Percentiles rank a stretch among this genome's conserved stretches.
These are phyloP conservation scores for Irpex rosettiformis DNA, from an alignment of 1,284 basidiomycete genomes.

Conservation along the genomic window DNA sequence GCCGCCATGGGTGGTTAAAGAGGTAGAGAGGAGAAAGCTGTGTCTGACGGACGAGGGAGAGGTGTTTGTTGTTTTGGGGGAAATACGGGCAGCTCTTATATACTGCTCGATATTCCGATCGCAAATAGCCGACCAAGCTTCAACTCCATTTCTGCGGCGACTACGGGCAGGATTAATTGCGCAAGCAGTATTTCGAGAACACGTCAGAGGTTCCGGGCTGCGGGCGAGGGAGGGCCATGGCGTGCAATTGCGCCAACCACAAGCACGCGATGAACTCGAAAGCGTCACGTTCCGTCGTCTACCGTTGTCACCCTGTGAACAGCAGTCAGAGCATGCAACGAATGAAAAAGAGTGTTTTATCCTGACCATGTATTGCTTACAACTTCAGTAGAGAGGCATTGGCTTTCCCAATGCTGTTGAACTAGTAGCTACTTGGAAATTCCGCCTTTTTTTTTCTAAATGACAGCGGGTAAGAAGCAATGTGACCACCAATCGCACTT, in stretches of 20 bases:
- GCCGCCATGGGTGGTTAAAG: background rate
- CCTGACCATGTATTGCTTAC: background rate
- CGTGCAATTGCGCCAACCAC: constrained; percentile 13
- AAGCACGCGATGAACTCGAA: constrained; percentile 13
- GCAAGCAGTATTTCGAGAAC: background rate
- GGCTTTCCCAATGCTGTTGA: background rate
- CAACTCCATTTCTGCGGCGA: background rate
- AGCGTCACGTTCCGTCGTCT: background rate
- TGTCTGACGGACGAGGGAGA: background rate
- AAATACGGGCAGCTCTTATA: background rate
- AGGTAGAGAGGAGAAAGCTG: background rate
- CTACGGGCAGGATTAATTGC: background rate
- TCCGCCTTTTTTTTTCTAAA: too few species aligned
- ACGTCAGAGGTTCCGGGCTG: constrained; percentile 1
- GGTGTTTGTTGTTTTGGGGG: background rate
- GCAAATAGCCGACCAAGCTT: background rate
- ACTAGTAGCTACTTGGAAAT: background rate
- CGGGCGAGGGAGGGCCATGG: constrained; percentile 3
- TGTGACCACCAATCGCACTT: background rate
- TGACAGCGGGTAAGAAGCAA: background rate
- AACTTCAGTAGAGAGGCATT: background rate
- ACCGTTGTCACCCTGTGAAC: background rate
- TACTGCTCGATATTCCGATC: background rate
- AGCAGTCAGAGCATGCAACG: background rate
- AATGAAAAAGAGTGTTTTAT: background rate